phyloP scores from a whole-genome alignment of 192 early-diverging fungal species.

The Podila minutissima region DNA sequence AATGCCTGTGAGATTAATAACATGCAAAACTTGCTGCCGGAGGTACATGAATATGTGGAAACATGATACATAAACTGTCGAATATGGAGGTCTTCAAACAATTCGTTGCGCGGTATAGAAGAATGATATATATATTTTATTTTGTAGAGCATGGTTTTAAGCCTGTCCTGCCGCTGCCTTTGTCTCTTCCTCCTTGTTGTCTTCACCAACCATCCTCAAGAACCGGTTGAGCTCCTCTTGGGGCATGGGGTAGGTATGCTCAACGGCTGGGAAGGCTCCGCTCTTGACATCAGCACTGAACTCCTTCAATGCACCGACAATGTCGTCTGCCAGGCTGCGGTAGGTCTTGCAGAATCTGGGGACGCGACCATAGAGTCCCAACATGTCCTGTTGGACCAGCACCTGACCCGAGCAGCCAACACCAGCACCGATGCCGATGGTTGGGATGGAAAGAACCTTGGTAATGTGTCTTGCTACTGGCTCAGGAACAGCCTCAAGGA shows the following conservation, averaged over 20 bases:
- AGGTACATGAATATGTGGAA: too few relatives aligned
- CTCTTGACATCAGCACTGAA: constrained; percentile 84
- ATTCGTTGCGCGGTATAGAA: background rate
- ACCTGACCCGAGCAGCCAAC: constrained; percentile 91
- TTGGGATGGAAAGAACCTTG: constrained; percentile 79
- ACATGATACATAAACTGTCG: too few relatives aligned
- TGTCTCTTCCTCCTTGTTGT: constrained; percentile 9
- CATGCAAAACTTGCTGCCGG: too few relatives aligned
- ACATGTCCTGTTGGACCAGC: constrained; percentile 89
- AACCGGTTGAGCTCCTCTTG: constrained; percentile 61
- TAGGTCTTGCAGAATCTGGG: constrained; percentile 92
- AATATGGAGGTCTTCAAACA: background rate
- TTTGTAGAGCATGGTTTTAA: background rate
- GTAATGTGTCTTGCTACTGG: constrained; percentile 92
- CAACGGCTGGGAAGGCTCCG: constrained; percentile 78
- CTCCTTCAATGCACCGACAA: constrained; percentile 73
- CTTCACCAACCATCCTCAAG: constrained; percentile 27
- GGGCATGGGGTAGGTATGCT: constrained; percentile 86
- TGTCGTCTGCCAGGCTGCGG: constrained; percentile 77
- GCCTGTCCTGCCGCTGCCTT: constrained; percentile 3
- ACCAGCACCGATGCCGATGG: constrained; percentile 98
- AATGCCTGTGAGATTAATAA: too few relatives aligned
- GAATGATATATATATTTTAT: background rate
- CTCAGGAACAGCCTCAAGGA: constrained; percentile 93
- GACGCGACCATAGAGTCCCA: constrained; percentile 93